Conservation (phyloP, 2,329 filamentous ascomycete species). For the Xylariaceae sp. region DNA sequence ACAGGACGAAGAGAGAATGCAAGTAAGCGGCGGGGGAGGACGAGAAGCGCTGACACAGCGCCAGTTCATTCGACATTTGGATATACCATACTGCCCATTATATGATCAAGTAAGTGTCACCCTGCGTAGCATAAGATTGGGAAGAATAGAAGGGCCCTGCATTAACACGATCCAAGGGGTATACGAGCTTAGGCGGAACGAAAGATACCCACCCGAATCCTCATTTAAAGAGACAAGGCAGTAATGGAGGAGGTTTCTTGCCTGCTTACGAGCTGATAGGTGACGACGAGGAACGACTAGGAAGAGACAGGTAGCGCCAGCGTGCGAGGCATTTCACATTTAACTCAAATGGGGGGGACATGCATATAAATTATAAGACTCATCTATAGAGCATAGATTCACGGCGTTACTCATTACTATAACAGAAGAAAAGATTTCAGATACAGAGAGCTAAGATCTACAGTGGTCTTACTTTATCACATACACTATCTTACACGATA, state of each 20-base stretch:
- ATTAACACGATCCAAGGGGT: constrained; percentile 57
- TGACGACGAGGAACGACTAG: constrained; percentile 80
- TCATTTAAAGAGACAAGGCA: constrained; percentile 55
- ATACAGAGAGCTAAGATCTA: not conserved
- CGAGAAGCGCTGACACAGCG: constrained; percentile 16
- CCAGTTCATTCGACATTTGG: constrained; percentile 79
- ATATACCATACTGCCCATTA: constrained; percentile 81
- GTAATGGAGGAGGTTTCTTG: constrained; percentile 54
- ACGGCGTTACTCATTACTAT: constrained; percentile 1
- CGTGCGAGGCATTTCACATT: constrained; percentile 1
- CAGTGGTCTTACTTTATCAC: too few species aligned
- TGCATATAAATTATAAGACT: not conserved
- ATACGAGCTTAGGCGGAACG: constrained; percentile 89
- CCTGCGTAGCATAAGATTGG: not conserved
- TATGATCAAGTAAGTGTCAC: constrained; percentile 65
- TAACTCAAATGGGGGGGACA: not conserved
- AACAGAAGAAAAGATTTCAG: not conserved
- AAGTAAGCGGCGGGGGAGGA: not conserved
- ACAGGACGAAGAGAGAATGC: not conserved
- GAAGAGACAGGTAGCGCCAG: constrained; percentile 61
- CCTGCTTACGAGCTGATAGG: constrained; percentile 78
- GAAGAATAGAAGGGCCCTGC: not conserved
- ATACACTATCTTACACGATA: too few species aligned
- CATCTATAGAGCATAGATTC: constrained; percentile 23
- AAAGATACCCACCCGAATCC: constrained; percentile 92